Base-by-base conservation (phyloP, 768 basidiomycete genomes). In the Mrakia gelida region DNA sequence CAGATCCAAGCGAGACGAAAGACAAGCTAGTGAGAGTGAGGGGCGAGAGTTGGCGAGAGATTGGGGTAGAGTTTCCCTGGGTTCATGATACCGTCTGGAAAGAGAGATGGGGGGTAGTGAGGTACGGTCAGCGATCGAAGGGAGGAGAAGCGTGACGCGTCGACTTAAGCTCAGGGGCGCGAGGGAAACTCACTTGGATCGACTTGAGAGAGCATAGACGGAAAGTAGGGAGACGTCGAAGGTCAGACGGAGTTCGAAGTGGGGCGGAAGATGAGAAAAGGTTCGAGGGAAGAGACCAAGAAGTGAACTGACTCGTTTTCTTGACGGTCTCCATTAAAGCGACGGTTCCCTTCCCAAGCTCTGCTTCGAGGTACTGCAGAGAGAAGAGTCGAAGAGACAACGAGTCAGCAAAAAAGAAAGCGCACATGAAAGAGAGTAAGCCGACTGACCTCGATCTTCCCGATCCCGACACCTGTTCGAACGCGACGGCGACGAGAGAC, bases 261-360 rank as follows among this genome's bases (percentile, higher is more conserved):
- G 1, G 9, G 11, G 45, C 45, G 11, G 5, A 7, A 52, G 49
- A 52, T n/a, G 15, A 5, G 49, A 9, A 52, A 21, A 15, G 11
- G 2, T 13, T 11, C 5, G 45, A 49, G 16, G 49, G 21, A 16
- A 16, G 49, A 52, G 7, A 16, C 45, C 15, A 18, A 45, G 45
- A 45, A 45, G 32, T 45, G 9, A 26, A 78, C 71, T 80, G 71
- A 84, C 83, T 49, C 10, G 90, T 88, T 62, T 85, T 85, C 85
- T 96, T 98, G 81, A 97, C 87, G 26, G 87, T 88, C 86, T 89
- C 90, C 94, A 97, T 94, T 15, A 96, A 85, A 63, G 89, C 88
- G 21, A 97, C 90, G 0, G 94, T 95, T 3, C 89, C 90, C 71
- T 86, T 86, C 0, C 95, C 95, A 0, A 98, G 88, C 83, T 98